Conservation (phyloP, 495 filamentous ascomycete genomes). For the Antarctomyces pellizariae region DNA sequence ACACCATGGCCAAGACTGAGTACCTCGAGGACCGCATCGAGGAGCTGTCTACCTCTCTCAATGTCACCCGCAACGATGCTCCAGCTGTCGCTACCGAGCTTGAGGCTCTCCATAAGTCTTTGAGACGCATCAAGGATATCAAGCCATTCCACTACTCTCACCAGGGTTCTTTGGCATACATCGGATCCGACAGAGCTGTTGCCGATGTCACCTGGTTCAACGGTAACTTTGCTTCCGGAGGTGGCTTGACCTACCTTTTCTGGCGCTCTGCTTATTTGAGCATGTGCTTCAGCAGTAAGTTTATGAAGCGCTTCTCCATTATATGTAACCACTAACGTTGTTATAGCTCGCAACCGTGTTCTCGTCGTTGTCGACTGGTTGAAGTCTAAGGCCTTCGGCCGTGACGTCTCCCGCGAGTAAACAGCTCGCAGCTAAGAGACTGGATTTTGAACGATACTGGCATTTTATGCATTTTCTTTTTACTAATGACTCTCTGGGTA, state of each 20-base stretch:
- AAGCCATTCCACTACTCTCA: slow-evolving; percentile 96
- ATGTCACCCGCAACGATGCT: slow-evolving; percentile 20
- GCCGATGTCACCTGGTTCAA: slow-evolving; percentile 95
- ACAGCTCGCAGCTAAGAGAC: no score
- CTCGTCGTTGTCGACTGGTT: slow-evolving; percentile 86
- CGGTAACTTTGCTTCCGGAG: slow-evolving; percentile 77
- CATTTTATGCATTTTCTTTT: no score
- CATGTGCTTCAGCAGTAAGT: slow-evolving; percentile 98
- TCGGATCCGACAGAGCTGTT: slow-evolving; percentile 91
- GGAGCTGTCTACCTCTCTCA: slow-evolving; percentile 26
- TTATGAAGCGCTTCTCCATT: slow-evolving; percentile 4
- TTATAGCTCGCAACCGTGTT: slow-evolving; percentile 63
- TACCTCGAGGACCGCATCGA: slow-evolving; percentile 49
- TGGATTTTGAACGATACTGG: no score
- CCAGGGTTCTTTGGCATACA: slow-evolving; percentile 91
- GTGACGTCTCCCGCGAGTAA: slow-evolving; percentile 87
- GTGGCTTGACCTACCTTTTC: slow-evolving; percentile 71
- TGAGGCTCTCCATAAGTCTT: slow-evolving; percentile 59
- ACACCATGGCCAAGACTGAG: slow-evolving; percentile 89
- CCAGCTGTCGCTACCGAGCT: slow-evolving; percentile 57
- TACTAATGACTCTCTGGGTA: no score
- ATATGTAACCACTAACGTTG: slow-evolving; percentile 6
- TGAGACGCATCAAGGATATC: slow-evolving; percentile 74
- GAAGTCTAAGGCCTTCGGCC: slow-evolving; percentile 86
- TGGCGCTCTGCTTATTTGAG: slow-evolving; percentile 93